Percentiles rank a stretch among this genome's conserved stretches.
Conservation (phyloP, 371 early-diverging fungal genomes). For the Mucor lusitanicus region DNA sequence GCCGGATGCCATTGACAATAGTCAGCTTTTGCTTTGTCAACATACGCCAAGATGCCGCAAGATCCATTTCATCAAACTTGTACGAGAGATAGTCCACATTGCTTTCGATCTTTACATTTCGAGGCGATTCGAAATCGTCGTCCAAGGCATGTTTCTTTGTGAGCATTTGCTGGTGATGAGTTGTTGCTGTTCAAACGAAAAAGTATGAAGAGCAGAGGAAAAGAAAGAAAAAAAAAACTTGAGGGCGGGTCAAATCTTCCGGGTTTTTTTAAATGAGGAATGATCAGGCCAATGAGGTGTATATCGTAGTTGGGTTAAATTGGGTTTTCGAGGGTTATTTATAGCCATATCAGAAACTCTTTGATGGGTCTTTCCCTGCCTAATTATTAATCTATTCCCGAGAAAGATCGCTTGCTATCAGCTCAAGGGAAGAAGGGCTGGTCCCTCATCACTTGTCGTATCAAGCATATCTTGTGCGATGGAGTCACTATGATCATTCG, state of each 20-base stretch:
- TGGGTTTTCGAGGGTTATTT: background rate
- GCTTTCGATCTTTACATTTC: constrained; percentile 31
- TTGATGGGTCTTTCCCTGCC: background rate
- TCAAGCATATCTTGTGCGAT: background rate
- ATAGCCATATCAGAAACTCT: background rate
- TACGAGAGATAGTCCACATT: constrained; percentile 66
- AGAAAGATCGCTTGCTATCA: background rate
- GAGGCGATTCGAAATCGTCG: constrained; percentile 20
- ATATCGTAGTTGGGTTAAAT: background rate
- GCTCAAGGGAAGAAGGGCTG: background rate
- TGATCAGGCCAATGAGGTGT: background rate
- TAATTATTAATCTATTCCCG: background rate
- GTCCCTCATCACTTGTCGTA: background rate
- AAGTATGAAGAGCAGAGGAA: background rate
- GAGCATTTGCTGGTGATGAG: background rate
- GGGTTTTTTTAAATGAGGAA: background rate
- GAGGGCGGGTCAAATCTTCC: background rate
- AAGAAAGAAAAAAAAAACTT: background rate
- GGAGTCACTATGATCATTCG: background rate
- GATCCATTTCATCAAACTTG: constrained; percentile 57
- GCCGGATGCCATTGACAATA: constrained; percentile 59
- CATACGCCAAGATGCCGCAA: constrained; percentile 52
- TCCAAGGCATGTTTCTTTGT: constrained; percentile 16
- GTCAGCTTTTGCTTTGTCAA: constrained; percentile 58
- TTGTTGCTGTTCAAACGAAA: too few relatives aligned